Conservation (phyloP, 371 early-diverging fungal genomes). For the Mortierella sp. region DNA sequence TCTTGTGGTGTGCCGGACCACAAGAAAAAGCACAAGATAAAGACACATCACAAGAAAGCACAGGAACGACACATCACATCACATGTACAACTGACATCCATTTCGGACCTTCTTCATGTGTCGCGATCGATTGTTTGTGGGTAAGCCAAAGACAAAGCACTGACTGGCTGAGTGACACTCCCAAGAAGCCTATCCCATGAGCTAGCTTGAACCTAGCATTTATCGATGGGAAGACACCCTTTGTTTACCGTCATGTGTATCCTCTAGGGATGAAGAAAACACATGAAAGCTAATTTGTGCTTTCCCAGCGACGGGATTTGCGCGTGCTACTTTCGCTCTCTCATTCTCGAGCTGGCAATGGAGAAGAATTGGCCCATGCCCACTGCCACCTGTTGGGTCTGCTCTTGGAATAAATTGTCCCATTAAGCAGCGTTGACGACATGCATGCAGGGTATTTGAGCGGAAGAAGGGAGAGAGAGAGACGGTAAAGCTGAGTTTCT, state of each 20-base stretch:
- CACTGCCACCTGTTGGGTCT: neutral
- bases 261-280: neutral
- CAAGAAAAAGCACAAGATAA: no score
- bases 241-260: neutral
- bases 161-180: no score
- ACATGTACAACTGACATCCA: no score
- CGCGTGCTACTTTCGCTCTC: neutral
- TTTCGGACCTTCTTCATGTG: neutral
- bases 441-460: neutral
- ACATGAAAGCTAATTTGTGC: neutral
- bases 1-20: no score
- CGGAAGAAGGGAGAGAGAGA: no score
- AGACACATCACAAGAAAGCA: no score
- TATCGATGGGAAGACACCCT: neutral
- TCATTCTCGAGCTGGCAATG: neutral
- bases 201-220: neutral
- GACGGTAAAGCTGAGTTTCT: neutral
- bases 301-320: constrained; percentile 12
- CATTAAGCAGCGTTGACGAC: constrained; percentile 2
- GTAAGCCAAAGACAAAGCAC: neutral
- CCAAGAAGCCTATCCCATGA: neutral
- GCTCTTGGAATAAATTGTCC: neutral
- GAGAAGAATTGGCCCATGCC: constrained; percentile 5
- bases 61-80: no score
- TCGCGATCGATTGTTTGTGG: neutral